Conservation (phyloP, 495 filamentous ascomycete species). For the Penicillium coprophilum region DNA sequence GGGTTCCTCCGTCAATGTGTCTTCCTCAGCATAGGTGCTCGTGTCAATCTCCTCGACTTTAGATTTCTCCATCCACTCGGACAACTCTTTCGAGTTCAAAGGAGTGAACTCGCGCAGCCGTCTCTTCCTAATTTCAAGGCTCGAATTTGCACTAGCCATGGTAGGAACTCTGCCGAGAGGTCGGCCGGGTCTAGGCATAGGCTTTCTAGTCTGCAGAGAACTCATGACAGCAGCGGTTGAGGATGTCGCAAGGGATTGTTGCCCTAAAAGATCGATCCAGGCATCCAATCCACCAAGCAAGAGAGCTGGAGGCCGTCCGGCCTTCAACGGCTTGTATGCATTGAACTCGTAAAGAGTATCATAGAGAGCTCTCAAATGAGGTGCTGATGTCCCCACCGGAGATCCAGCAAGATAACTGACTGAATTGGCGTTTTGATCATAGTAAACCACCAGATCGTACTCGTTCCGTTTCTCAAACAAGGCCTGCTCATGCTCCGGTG, state of each 20-base stretch:
- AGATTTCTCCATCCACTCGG: conserved; percentile 59
- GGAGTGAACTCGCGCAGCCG: conserved; percentile 58
- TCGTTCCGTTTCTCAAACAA: conserved; percentile 74
- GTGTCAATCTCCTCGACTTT: conserved; percentile 54
- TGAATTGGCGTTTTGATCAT: conserved; percentile 69
- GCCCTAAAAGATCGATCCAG: conserved; percentile 78
- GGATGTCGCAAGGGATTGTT: conserved; percentile 60
- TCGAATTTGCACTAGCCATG: conserved; percentile 52
- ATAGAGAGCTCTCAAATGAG: conserved; percentile 65
- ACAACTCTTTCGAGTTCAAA: conserved; percentile 60
- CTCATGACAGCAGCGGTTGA: conserved; percentile 54
- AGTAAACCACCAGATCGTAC: conserved; percentile 86
- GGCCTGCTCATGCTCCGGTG: conserved; percentile 68
- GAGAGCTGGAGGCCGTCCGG: conserved; percentile 64
- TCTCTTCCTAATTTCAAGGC: conserved; percentile 54
- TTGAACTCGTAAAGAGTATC: conserved; percentile 82
- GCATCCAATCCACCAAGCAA: conserved; percentile 79
- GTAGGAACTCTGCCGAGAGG: conserved; percentile 52
- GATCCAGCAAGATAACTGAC: conserved; percentile 50
- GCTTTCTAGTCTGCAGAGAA: conserved; percentile 40
- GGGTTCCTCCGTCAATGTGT: conserved; percentile 38
- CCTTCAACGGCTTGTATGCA: conserved; percentile 69
- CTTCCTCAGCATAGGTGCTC: conserved; percentile 42
- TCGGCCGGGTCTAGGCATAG: conserved; percentile 41
- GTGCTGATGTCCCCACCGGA: conserved; percentile 50